These are phyloP conservation scores for Coniosporium tulheliwenetii DNA, from an alignment of 2,329 filamentous ascomycete species.

Conservation along the genomic window DNA sequence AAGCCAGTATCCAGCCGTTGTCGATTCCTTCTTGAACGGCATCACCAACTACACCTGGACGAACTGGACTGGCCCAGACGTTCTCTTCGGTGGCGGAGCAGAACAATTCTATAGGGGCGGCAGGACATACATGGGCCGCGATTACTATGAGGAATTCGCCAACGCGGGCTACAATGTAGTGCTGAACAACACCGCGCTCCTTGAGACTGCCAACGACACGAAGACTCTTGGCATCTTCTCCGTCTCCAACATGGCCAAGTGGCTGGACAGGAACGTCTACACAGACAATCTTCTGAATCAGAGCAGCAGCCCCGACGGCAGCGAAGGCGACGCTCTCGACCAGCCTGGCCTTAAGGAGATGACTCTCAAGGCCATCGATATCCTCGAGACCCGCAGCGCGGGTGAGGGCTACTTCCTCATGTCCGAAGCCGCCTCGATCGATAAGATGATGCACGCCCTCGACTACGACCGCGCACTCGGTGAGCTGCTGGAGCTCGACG, in stretches of 20 bases:
- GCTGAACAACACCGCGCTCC: conserved; percentile 58
- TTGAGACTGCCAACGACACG: conserved; percentile 38
- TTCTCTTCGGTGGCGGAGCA: conserved; percentile 68
- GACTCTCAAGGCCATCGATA: conserved; percentile 74
- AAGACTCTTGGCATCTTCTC: conserved; percentile 67
- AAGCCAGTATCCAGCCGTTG: conserved; percentile 51
- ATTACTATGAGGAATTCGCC: conserved; percentile 58
- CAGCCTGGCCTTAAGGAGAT: conserved; percentile 78
- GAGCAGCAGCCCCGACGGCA: conserved; percentile 54
- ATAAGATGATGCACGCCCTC: conserved; percentile 78
- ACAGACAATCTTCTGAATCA: conserved; percentile 49
- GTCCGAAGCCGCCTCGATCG: conserved; percentile 71
- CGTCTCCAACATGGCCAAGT: conserved; percentile 60
- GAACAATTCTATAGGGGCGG: conserved; percentile 60
- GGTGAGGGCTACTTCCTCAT: conserved; percentile 75
- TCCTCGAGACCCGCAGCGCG: conserved; percentile 49
- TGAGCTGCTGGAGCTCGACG: conserved; percentile 72
- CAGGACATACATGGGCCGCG: conserved; percentile 50
- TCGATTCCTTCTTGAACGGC: conserved; percentile 63
- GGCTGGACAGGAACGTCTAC: conserved; percentile 76
- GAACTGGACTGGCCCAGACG: conserved; percentile 56
- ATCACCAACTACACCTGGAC: conserved; percentile 73
- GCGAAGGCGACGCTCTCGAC: conserved; percentile 48
- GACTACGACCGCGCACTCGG: conserved; percentile 78
- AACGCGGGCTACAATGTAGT: conserved; percentile 58